Percentiles rank a stretch among this genome's conserved stretches.
phyloP scores from a whole-genome alignment of 2,329 filamentous ascomycete species.

The Fusarium musae region DNA sequence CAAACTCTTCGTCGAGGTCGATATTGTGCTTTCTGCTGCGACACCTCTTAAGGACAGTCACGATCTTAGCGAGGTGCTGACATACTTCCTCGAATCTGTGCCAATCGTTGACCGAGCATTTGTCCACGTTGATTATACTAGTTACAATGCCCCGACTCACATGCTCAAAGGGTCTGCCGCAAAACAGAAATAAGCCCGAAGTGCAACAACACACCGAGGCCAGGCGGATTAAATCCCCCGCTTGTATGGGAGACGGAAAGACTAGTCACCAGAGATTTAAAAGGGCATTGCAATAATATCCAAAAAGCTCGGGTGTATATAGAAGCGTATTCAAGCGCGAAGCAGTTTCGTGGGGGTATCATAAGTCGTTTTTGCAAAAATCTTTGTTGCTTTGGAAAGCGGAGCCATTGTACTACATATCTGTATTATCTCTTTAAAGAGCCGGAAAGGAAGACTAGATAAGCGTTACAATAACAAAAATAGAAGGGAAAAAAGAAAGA shows the following conservation, averaged over 20 bases:
- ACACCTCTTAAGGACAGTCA: conserved; percentile 83
- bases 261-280: not conserved
- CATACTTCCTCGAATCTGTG: conserved; percentile 86
- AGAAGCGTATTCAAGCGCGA: not conserved
- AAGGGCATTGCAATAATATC: not conserved
- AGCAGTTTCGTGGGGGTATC: not conserved
- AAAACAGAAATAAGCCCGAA: conserved; percentile 36
- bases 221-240: not conserved
- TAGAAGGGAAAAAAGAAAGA: not conserved
- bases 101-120: conserved; percentile 80
- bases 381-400: not conserved
- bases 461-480: conserved; percentile 1
- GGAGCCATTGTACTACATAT: conserved; percentile 13
- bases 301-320: not conserved
- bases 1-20: conserved; percentile 83
- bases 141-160: conserved; percentile 70
- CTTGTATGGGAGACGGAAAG: not conserved
- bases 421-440: conserved; percentile 12
- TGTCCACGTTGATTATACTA: conserved; percentile 73
- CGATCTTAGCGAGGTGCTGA: conserved; percentile 79
- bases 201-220: not conserved
- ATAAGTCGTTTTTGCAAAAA: not conserved
- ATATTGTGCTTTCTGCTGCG: conserved; percentile 82
- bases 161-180: conserved; percentile 54
- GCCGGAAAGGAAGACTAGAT: not conserved